Conservation (phyloP, 495 filamentous ascomycete species). For the Hypoxylon perforatum region DNA sequence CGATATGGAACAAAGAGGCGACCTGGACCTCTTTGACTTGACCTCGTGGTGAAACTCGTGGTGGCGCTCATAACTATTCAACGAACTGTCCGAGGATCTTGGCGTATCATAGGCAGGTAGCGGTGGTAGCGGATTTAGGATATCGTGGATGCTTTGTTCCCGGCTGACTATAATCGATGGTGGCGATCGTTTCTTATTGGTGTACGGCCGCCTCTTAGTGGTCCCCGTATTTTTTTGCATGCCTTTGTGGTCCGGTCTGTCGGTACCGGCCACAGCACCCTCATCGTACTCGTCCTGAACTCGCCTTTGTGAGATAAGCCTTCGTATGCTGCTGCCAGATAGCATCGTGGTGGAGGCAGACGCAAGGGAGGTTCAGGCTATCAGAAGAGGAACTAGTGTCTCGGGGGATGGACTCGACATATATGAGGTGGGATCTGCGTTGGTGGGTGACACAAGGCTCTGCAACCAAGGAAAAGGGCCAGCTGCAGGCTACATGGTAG, state of each 20-base stretch:
- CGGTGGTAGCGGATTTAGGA: constrained; percentile 51
- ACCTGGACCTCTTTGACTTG: constrained; percentile 42
- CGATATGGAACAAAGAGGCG: constrained; percentile 43
- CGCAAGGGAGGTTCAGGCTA: constrained; percentile 41
- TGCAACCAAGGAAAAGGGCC: constrained; percentile 37
- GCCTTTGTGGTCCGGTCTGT: constrained; percentile 39
- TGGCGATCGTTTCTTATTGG: constrained; percentile 42
- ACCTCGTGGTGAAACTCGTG: constrained; percentile 30
- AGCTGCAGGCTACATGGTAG: constrained; percentile 34
- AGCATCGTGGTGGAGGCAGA: constrained; percentile 51
- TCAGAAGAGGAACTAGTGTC: constrained; percentile 21
- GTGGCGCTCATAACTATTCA: constrained; percentile 56
- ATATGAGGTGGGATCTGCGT: constrained; percentile 43
- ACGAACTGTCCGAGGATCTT: constrained; percentile 60
- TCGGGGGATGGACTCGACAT: constrained; percentile 47
- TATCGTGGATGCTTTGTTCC: constrained; percentile 55
- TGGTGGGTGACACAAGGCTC: constrained; percentile 44
- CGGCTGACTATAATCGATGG: constrained; percentile 52
- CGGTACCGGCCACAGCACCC: constrained; percentile 45
- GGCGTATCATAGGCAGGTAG: constrained; percentile 54
- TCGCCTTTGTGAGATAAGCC: constrained; percentile 54
- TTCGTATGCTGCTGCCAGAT: constrained; percentile 57
- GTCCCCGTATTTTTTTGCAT: constrained; percentile 45
- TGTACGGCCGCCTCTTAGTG: constrained; percentile 38
- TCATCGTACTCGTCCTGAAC: constrained; percentile 47